A percentile compares a stretch with the other conserved stretches of the same genome.
Evolutionary conservation across 1,284 basidiomycete genomes (phyloP).

Genomic region (Xerocomus minutiporus): DNA sequence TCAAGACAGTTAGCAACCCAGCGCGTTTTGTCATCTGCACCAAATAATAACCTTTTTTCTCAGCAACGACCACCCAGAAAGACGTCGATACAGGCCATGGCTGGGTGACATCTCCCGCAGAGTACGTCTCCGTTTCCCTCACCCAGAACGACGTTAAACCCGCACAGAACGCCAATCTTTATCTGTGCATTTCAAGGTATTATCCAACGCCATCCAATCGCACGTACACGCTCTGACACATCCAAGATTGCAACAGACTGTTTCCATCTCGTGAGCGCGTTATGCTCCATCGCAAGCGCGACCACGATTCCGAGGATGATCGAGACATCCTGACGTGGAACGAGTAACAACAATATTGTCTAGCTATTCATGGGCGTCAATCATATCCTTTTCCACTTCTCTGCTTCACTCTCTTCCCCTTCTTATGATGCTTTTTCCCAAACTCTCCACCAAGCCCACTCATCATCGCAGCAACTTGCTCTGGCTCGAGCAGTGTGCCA

Average conservation of each 20-base stretch:
- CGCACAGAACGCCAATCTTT: constrained; percentile 27
- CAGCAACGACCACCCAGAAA: constrained; percentile 21
- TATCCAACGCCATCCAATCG: background rate
- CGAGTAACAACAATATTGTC: constrained; percentile 27
- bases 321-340: constrained; percentile 74
- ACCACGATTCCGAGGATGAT: constrained; percentile 59
- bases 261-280: constrained; percentile 68
- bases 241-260: constrained; percentile 61
- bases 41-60: background rate
- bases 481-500: constrained; percentile 57
- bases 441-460: constrained; percentile 40
- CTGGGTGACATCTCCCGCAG: constrained; percentile 27
- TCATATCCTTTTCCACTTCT: constrained; percentile 91
- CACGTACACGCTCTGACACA: background rate
- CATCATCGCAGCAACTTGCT: constrained; percentile 44
- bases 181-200: constrained; percentile 31
- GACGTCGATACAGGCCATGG: constrained; percentile 27
- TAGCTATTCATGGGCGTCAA: constrained; percentile 23
- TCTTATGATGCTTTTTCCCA: constrained; percentile 90
- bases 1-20: constrained; percentile 43
- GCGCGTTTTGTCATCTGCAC: background rate
- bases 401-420: constrained; percentile 78
- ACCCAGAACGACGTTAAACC: constrained; percentile 4
- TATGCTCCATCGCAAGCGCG: constrained; percentile 66
- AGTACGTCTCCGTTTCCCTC: constrained; percentile 17